These are phyloP conservation scores for Fusarium fujikuroi DNA, from an alignment of 2,329 filamentous ascomycete species.

Conservation along the genomic window DNA sequence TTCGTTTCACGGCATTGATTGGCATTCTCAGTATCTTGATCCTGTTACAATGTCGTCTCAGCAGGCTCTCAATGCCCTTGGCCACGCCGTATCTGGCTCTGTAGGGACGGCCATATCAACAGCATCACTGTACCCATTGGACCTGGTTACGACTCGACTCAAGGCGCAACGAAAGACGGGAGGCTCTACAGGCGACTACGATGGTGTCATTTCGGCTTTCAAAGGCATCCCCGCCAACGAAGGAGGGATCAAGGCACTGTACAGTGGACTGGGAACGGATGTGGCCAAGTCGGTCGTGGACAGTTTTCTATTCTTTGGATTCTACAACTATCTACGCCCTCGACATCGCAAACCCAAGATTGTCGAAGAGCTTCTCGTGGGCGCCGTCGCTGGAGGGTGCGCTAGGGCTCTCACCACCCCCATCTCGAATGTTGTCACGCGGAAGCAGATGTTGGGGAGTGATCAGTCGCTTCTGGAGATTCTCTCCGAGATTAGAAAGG, in stretches of 20 bases:
- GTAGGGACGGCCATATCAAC: slow-evolving; percentile 83
- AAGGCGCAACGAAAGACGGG: slow-evolving; percentile 77
- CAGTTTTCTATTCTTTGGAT: slow-evolving; percentile 87
- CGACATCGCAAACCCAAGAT: slow-evolving; percentile 63
- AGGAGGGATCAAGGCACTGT: slow-evolving; percentile 77
- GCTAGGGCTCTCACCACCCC: slow-evolving; percentile 83
- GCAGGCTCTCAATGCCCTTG: slow-evolving; percentile 73
- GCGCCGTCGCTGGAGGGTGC: slow-evolving; percentile 77
- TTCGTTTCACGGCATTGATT: neutral
- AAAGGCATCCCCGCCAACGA: slow-evolving; percentile 76
- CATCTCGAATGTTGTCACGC: slow-evolving; percentile 81
- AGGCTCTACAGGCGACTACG: slow-evolving; percentile 63
- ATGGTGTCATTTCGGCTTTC: slow-evolving; percentile 74
- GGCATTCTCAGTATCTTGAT: neutral
- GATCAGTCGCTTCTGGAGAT: slow-evolving; percentile 64
- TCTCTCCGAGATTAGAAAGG: slow-evolving; percentile 68
- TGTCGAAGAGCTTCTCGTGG: slow-evolving; percentile 78
- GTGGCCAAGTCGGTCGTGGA: slow-evolving; percentile 76
- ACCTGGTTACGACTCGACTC: slow-evolving; percentile 82
- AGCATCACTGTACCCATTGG: slow-evolving; percentile 81
- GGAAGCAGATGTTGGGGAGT: slow-evolving; percentile 75
- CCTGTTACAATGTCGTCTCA: slow-evolving; percentile 46
- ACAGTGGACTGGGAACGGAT: slow-evolving; percentile 71
- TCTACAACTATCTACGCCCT: slow-evolving; percentile 69
- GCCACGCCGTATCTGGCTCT: slow-evolving; percentile 84